A percentile compares a stretch with the other conserved stretches of the same genome.
phyloP scores from a whole-genome alignment of 768 basidiomycete species.

The Astraeus odoratus region DNA sequence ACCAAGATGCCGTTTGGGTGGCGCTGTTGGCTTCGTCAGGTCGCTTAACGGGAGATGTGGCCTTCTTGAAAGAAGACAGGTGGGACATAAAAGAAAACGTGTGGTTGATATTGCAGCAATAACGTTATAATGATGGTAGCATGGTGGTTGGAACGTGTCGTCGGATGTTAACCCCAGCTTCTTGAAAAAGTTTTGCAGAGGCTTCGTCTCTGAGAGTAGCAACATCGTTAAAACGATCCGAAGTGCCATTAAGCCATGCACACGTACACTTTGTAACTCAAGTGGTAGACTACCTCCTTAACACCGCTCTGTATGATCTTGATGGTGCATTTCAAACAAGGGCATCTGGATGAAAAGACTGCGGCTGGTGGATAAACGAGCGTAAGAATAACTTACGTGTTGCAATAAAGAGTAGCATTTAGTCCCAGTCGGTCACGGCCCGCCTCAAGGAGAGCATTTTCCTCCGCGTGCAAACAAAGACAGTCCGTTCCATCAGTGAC shows the following conservation, averaged over 20 bases:
- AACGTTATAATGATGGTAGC: conserved; percentile 17
- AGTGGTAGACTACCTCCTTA: conserved; percentile 86
- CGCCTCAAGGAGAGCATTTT: conserved; percentile 93
- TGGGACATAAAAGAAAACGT: conserved; percentile 57
- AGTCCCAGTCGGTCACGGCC: conserved; percentile 84
- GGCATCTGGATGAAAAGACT: conserved; percentile 58
- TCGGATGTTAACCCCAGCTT: conserved; percentile 78
- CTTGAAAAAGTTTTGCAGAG: conserved; percentile 67
- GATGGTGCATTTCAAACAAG: conserved; percentile 92
- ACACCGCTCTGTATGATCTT: conserved; percentile 97
- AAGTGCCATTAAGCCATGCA: not conserved
- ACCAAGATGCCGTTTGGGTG: conserved; percentile 84
- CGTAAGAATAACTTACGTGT: conserved; percentile 63
- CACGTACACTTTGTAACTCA: conserved; percentile 90
- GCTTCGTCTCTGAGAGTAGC: conserved; percentile 61
- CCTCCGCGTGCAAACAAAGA: conserved; percentile 94
- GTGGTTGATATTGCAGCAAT: conserved; percentile 20
- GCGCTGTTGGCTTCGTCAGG: conserved; percentile 52
- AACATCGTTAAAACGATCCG: not conserved
- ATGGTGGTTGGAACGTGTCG: conserved; percentile 49
- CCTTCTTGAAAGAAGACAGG: conserved; percentile 45
- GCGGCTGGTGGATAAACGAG: not conserved
- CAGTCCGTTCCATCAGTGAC: conserved; percentile 60
- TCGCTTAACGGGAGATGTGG: conserved; percentile 32
- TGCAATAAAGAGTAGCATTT: conserved; percentile 90